Conservation (phyloP, 1,284 basidiomycete genomes). For the Chalciporus sp. region DNA sequence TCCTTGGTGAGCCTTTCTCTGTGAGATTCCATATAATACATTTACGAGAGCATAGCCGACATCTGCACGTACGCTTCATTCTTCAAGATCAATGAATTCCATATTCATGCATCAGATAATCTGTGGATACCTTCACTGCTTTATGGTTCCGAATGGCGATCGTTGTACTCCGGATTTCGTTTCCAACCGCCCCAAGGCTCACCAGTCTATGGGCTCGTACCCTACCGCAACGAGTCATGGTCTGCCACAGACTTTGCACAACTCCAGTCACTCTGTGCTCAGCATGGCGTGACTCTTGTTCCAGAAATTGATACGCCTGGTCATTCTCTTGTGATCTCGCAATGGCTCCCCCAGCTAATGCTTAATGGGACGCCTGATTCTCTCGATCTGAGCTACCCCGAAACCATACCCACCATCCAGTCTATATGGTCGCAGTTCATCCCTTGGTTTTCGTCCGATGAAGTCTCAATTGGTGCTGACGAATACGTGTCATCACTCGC, state of each 20-base stretch:
- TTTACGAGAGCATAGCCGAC: conserved; percentile 29
- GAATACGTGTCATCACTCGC: conserved; percentile 39
- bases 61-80: conserved; percentile 42
- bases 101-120: conserved; percentile 41
- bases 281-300: conserved; percentile 35
- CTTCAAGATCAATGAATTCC: conserved; percentile 41
- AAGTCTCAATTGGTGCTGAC: conserved; percentile 44
- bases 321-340: conserved; percentile 39
- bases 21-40: neutral
- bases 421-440: conserved; percentile 41
- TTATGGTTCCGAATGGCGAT: conserved; percentile 33
- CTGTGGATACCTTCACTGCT: conserved; percentile 38
- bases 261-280: conserved; percentile 36
- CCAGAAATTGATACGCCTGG: conserved; percentile 43
- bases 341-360: conserved; percentile 41
- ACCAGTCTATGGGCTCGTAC: conserved; percentile 31
- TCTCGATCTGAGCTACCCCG: conserved; percentile 39
- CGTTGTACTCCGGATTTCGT: conserved; percentile 41
- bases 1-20: conserved; percentile 29
- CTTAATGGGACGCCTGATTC: conserved; percentile 33
- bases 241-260: conserved; percentile 26
- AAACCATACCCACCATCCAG: conserved; percentile 39
- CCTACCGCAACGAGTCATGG: conserved; percentile 39
- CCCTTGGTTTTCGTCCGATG: conserved; percentile 39
- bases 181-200: conserved; percentile 35